Percentiles rank a stretch among this genome's conserved stretches.
These are phyloP conservation scores for Carex parvula DNA, from an alignment of 176 grass and related monocot genomes.

Conservation along the genomic window DNA sequence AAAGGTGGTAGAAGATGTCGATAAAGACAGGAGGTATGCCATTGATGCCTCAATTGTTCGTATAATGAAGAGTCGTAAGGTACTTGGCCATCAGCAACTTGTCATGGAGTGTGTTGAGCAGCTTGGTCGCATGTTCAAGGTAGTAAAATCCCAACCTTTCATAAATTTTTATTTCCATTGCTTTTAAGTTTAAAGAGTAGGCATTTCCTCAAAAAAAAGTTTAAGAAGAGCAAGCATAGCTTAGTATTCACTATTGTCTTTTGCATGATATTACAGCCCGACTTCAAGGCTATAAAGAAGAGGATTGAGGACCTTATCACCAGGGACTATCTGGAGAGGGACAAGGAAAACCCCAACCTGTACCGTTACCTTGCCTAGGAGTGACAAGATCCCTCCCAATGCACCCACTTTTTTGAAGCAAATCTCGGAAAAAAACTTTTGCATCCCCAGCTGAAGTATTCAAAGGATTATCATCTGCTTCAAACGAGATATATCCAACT, in stretches of 20 bases:
- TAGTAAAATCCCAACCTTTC: constrained; percentile 6
- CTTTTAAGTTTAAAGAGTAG: not conserved
- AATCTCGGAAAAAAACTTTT: not conserved
- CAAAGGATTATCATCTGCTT: not conserved
- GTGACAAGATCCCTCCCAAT: not conserved
- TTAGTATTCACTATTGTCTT: not conserved
- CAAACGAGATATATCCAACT: not conserved
- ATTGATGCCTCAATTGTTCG: constrained; percentile 98
- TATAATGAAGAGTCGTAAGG: constrained; percentile 96
- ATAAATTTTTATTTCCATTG: not conserved
- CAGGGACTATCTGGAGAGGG: constrained; percentile 81
- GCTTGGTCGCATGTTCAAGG: constrained; percentile 95
- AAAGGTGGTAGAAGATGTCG: constrained; percentile 95
- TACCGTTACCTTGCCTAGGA: constrained; percentile 67
- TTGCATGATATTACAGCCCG: constrained; percentile 42
- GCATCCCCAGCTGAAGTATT: not conserved
- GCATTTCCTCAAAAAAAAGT: not conserved
- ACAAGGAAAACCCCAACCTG: constrained; percentile 62
- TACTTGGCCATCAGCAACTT: constrained; percentile 80
- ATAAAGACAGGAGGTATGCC: constrained; percentile 87
- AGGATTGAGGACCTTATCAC: constrained; percentile 79
- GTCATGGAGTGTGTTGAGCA: constrained; percentile 92
- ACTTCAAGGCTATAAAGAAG: constrained; percentile 92
- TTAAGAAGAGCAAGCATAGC: not conserved
- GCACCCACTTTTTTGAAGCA: not conserved